A percentile compares a stretch with the other conserved stretches of the same genome.
phyloP scores from a whole-genome alignment of 2,329 filamentous ascomycete species.

The Cercospora sesami region DNA sequence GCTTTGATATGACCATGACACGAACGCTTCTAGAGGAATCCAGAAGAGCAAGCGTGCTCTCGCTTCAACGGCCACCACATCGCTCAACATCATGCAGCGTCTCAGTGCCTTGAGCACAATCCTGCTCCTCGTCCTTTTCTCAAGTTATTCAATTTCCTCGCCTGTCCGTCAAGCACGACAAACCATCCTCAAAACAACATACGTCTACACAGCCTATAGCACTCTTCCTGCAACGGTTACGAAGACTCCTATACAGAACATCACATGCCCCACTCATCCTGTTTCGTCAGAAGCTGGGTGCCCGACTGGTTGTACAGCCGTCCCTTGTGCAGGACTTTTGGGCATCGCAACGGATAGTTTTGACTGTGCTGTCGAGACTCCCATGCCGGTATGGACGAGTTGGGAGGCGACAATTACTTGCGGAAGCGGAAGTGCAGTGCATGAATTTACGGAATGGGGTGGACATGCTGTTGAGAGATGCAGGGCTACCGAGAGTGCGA shows the following conservation, averaged over 20 bases:
- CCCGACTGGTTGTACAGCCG: constrained; percentile 18
- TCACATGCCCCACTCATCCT: constrained; percentile 3
- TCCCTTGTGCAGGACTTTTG: constrained; percentile 14
- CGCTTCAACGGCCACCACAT: not conserved
- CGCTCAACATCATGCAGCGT: not conserved
- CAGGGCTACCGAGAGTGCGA: not conserved
- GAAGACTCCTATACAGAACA: not conserved
- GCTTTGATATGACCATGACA: too few relatives aligned
- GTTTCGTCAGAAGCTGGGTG: constrained; percentile 15
- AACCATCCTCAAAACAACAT: constrained; percentile 38
- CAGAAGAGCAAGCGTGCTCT: not conserved
- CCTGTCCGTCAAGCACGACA: not conserved
- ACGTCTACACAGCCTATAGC: constrained; percentile 39
- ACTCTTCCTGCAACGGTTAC: constrained; percentile 4
- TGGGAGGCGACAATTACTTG: constrained; percentile 22
- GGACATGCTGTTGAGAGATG: constrained; percentile 12
- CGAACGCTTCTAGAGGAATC: too few relatives aligned
- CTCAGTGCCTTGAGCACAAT: not conserved
- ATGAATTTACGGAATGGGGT: constrained; percentile 13
- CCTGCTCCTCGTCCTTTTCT: not conserved
- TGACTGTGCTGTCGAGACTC: constrained; percentile 3
- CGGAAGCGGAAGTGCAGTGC: constrained; percentile 2
- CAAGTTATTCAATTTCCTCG: not conserved
- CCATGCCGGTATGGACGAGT: constrained; percentile 15
- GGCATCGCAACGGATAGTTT: constrained; percentile 20